Evolutionary conservation across 768 basidiomycete species (phyloP).

Genomic region (Boletus reticuloceps): DNA sequence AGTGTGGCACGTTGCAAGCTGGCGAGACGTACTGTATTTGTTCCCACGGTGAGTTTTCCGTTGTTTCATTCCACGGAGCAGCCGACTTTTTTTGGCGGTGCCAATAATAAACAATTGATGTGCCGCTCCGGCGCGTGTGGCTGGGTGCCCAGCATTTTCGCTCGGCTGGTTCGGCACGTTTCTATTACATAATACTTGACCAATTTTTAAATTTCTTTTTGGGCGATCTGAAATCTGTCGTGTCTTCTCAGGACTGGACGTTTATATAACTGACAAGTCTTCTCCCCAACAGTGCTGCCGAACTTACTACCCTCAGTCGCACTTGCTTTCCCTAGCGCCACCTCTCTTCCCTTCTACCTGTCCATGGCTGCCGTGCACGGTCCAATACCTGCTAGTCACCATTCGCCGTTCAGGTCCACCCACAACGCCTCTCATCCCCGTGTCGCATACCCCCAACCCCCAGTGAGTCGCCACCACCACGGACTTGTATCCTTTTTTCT

Average conservation of each 20-base stretch:
- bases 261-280: conserved; percentile 25
- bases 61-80: conserved; percentile 28
- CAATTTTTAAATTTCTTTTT: conserved; percentile 3
- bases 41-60: conserved; percentile 34
- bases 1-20: conserved; percentile 10
- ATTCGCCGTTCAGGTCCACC: conserved; percentile 26
- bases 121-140: conserved; percentile 23
- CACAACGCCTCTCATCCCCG: conserved; percentile 30
- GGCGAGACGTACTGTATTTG: conserved; percentile 8
- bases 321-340: conserved; percentile 13
- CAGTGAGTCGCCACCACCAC: conserved; percentile 14
- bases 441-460: conserved; percentile 26
- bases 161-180: conserved; percentile 29
- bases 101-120: conserved; percentile 28
- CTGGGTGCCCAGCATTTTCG: conserved; percentile 19
- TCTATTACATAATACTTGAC: conserved; percentile 17
- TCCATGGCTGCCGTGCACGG: conserved; percentile 34
- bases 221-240: conserved; percentile 7
- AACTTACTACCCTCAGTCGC: conserved; percentile 14
- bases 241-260: conserved; percentile 16
- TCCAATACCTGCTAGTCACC: conserved; percentile 25
- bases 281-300: conserved; percentile 11
- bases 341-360: conserved; percentile 3
- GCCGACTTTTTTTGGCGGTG: conserved; percentile 21
- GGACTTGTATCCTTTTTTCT: neutral